Percentiles rank a stretch among this genome's conserved stretches.
Conservation (phyloP, 73 alveolate species). For the Diophrys appendiculata region DNA sequence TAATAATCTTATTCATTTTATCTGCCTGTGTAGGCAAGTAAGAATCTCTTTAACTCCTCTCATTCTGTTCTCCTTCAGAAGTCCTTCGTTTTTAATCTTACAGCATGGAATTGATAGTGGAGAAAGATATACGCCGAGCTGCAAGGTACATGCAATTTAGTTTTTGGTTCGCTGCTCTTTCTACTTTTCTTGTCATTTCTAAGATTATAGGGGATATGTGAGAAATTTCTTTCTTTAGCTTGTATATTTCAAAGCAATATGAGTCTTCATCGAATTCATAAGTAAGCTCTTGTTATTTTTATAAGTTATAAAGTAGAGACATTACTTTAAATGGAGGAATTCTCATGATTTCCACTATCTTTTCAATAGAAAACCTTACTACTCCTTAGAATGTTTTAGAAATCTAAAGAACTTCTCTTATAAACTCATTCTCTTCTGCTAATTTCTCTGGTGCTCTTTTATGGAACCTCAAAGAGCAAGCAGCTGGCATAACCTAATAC, state of each 20-base stretch:
- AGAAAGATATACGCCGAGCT: slow-evolving; percentile 42
- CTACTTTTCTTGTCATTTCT: slow-evolving; percentile 43
- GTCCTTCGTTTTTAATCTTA: background rate
- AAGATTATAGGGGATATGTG: slow-evolving; percentile 22
- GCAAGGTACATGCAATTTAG: slow-evolving; percentile 67
- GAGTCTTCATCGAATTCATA: slow-evolving; percentile 55
- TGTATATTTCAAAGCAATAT: slow-evolving; percentile 23
- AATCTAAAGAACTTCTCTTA: slow-evolving; percentile 12
- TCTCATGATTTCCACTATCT: slow-evolving; percentile 23
- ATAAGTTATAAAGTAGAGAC: slow-evolving; percentile 20
- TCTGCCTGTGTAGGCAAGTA: background rate
- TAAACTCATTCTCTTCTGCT: slow-evolving; percentile 25
- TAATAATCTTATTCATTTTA: slow-evolving; percentile 48
- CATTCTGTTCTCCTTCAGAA: slow-evolving; percentile 8
- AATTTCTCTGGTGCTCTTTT: slow-evolving; percentile 22
- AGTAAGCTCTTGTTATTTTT: slow-evolving; percentile 38
- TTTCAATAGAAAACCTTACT: slow-evolving; percentile 18
- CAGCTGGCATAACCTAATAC: slow-evolving; percentile 15
- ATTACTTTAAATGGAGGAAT: slow-evolving; percentile 61
- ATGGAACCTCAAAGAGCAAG: slow-evolving; percentile 42
- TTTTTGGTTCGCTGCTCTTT: slow-evolving; percentile 37
- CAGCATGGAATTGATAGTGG: slow-evolving; percentile 20
- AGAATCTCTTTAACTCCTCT: slow-evolving; percentile 7
- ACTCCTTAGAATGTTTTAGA: slow-evolving; percentile 44
- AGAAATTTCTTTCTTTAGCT: slow-evolving; percentile 28